Percentiles rank a stretch among this genome's conserved stretches.
Conservation (phyloP, 306 rosid species). For the Abrus precatorius region DNA sequence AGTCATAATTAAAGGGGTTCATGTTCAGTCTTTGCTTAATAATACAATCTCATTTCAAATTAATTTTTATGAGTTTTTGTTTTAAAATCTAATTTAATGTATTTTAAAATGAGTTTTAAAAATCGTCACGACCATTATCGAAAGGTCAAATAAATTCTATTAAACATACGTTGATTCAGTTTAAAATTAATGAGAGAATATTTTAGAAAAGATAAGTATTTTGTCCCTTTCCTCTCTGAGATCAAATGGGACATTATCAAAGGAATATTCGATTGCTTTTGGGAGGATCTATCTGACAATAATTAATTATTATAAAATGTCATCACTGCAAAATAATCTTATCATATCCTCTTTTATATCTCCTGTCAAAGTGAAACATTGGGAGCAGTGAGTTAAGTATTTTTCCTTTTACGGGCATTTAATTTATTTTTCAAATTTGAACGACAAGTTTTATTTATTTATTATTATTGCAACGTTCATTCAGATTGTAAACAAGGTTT, state of each 20-base stretch:
- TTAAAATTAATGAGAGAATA: no score
- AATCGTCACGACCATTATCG: no score
- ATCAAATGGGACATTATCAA: not conserved
- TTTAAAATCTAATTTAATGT: no score
- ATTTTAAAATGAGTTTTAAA: no score
- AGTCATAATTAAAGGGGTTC: no score
- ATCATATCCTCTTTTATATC: constrained; percentile 1
- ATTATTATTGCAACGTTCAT: not conserved
- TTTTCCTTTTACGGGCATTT: not conserved
- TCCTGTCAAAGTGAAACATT: no score
- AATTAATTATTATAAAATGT: not conserved
- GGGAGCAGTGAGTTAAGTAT: not conserved
- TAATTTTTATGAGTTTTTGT: no score
- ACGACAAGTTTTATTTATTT: not conserved
- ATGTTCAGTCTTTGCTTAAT: no score
- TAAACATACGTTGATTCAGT: no score
- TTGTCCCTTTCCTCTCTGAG: constrained; percentile 22
- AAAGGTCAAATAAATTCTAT: no score
- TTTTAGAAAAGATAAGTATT: not conserved
- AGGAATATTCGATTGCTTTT: constrained; percentile 35
- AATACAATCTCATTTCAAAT: no score
- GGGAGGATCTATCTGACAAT: not conserved
- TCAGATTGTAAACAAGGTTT: not conserved
- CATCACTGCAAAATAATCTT: constrained; percentile 12
- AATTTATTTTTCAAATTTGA: not conserved